Conservation (phyloP, 2,329 filamentous ascomycete species). For the Daldinia sp. region DNA sequence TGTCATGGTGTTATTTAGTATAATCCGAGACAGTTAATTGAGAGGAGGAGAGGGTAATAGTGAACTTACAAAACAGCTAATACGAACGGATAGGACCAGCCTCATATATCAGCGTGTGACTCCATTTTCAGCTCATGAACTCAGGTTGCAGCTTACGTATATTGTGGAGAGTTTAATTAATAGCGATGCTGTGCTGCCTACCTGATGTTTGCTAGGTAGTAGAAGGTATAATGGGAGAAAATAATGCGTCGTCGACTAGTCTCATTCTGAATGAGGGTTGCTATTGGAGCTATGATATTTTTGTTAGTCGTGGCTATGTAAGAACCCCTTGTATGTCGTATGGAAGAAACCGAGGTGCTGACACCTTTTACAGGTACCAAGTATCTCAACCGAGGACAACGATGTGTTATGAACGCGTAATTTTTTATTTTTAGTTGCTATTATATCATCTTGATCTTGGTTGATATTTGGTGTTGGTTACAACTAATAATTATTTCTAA, state of each 20-base stretch:
- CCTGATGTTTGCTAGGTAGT: background rate
- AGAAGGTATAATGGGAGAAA: background rate
- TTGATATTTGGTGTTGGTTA: background rate
- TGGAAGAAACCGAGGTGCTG: background rate
- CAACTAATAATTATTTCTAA: background rate
- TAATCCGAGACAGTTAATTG: background rate
- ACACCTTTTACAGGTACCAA: slow-evolving; percentile 1
- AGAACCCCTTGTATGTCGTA: background rate
- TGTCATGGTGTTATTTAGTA: slow-evolving; percentile 19
- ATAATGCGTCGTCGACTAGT: background rate
- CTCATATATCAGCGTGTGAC: slow-evolving; percentile 12
- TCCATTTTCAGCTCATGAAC: slow-evolving; percentile 1
- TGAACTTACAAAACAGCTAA: slow-evolving; percentile 8
- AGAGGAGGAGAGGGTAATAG: background rate
- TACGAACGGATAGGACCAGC: background rate
- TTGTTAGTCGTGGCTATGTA: slow-evolving; percentile 8
- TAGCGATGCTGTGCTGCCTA: background rate
- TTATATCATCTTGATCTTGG: background rate
- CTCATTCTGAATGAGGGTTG: background rate
- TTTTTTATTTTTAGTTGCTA: background rate
- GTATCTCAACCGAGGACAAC: slow-evolving; percentile 5
- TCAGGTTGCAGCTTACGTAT: slow-evolving; percentile 1
- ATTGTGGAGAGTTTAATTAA: background rate
- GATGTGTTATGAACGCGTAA: background rate
- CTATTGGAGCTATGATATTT: slow-evolving; percentile 7